Conservation (phyloP, 2,329 filamentous ascomycete species). For the Trichoderma atrobrunneum region DNA sequence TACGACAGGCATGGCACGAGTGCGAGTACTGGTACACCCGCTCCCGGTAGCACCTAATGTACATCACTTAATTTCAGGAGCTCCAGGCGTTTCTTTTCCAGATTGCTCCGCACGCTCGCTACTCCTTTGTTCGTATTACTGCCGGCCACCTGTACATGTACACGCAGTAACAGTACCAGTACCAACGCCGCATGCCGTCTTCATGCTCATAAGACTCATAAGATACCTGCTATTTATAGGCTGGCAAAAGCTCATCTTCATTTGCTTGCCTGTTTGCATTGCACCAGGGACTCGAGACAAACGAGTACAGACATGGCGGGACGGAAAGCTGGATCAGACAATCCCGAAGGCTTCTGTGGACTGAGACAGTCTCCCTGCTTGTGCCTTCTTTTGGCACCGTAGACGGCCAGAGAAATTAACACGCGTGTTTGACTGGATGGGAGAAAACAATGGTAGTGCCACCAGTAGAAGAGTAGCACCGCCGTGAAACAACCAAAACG, state of each 20-base stretch:
- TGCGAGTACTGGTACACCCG: background rate
- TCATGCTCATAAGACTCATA: background rate
- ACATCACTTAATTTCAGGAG: constrained; percentile 19
- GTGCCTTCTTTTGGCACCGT: background rate
- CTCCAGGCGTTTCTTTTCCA: constrained; percentile 10
- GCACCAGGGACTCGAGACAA: background rate
- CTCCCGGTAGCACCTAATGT: background rate
- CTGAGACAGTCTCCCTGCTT: background rate
- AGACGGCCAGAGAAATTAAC: background rate
- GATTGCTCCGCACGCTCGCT: constrained; percentile 4
- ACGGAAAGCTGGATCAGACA: background rate
- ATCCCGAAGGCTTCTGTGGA: background rate
- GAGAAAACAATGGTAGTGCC: background rate
- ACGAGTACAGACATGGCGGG: background rate
- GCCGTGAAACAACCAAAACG: constrained; percentile 9
- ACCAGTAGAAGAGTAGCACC: background rate
- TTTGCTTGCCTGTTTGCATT: constrained; percentile 5
- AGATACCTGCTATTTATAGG: constrained; percentile 6
- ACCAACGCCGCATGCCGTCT: background rate
- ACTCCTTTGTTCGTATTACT: constrained; percentile 15
- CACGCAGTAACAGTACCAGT: background rate
- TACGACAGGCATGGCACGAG: constrained; percentile 3
- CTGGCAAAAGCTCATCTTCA: background rate
- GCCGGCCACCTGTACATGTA: background rate
- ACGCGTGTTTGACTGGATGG: background rate